phyloP scores from a whole-genome alignment of 2,329 filamentous ascomycete species.

The Verticillium albo-atrum region DNA sequence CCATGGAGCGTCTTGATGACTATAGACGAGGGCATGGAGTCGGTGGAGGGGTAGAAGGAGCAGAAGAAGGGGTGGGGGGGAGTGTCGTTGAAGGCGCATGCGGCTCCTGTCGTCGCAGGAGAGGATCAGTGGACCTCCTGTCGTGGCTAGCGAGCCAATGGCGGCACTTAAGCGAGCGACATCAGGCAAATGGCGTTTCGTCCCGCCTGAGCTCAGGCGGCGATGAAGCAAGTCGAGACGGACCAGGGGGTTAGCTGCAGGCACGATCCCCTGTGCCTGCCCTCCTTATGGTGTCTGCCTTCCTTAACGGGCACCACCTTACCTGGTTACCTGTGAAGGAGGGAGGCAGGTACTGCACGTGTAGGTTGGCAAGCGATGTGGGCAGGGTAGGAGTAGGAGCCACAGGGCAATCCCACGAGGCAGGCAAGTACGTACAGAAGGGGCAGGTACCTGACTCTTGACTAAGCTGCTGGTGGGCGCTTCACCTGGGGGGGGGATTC shows the following conservation, averaged over 20 bases:
- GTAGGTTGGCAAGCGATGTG: too few species aligned
- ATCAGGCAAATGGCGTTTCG: conserved; percentile 32
- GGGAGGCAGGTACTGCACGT: too few species aligned
- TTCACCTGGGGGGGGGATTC: not conserved
- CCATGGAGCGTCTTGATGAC: not conserved
- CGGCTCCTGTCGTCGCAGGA: conserved; percentile 30
- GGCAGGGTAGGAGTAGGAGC: too few species aligned
- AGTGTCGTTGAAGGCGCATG: conserved; percentile 11
- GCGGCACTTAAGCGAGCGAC: conserved; percentile 12
- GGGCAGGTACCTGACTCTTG: too few species aligned
- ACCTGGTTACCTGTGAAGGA: not conserved
- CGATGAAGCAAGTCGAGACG: conserved; percentile 32
- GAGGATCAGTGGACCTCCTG: conserved; percentile 15
- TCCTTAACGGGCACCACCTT: not conserved
- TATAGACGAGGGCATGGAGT: not conserved
- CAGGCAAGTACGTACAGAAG: too few species aligned
- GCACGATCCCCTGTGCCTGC: not conserved
- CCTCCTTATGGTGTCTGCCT: conserved; percentile 3
- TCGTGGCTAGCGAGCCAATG: conserved; percentile 16
- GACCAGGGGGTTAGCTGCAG: not conserved
- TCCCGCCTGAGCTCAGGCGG: conserved; percentile 19
- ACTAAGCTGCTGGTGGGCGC: too few species aligned
- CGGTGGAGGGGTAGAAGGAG: not conserved
- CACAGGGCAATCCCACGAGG: too few species aligned
- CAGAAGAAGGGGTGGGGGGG: not conserved